Percentiles rank a stretch among this genome's conserved stretches.
These are phyloP conservation scores for Mortierella sp. DNA, from an alignment of 371 early-diverging fungal species.

Conservation along the genomic window DNA sequence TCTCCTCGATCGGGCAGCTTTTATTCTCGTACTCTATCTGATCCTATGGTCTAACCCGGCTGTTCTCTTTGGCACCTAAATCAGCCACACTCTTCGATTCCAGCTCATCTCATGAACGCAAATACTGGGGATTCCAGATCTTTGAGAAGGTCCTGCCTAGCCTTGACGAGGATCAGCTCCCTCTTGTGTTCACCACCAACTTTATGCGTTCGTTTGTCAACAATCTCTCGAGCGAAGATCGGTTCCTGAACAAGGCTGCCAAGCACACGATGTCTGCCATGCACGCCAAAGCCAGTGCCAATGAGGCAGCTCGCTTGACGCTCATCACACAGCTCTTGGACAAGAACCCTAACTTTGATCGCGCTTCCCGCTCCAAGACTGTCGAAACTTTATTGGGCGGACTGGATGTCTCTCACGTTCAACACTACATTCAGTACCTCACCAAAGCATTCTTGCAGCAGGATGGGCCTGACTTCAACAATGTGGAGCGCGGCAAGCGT, in stretches of 20 bases:
- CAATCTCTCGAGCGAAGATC: constrained; percentile 78
- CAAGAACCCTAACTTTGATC: constrained; percentile 79
- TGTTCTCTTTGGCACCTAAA: background rate
- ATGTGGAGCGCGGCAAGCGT: constrained; percentile 44
- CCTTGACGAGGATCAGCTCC: constrained; percentile 71
- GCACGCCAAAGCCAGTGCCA: constrained; percentile 60
- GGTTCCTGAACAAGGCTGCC: constrained; percentile 82
- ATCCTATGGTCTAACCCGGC: background rate
- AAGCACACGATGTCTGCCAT: constrained; percentile 63
- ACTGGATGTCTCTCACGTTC: constrained; percentile 74
- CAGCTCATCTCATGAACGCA: constrained; percentile 83
- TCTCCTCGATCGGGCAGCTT: background rate
- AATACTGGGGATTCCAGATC: constrained; percentile 88
- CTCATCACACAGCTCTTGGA: constrained; percentile 80
- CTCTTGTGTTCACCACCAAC: constrained; percentile 82
- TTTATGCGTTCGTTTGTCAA: constrained; percentile 87
- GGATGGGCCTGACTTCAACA: constrained; percentile 30
- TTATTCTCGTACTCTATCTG: constrained; percentile 1
- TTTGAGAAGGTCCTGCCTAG: constrained; percentile 76
- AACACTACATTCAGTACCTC: constrained; percentile 78
- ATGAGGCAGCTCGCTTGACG: constrained; percentile 69
- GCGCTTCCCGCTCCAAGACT: constrained; percentile 78
- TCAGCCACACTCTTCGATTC: constrained; percentile 76
- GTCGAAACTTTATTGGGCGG: constrained; percentile 78
- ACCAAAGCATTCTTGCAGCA: constrained; percentile 69